phyloP scores from a whole-genome alignment of 2,329 filamentous ascomycete genomes.

The Neofusicoccum sp. region DNA sequence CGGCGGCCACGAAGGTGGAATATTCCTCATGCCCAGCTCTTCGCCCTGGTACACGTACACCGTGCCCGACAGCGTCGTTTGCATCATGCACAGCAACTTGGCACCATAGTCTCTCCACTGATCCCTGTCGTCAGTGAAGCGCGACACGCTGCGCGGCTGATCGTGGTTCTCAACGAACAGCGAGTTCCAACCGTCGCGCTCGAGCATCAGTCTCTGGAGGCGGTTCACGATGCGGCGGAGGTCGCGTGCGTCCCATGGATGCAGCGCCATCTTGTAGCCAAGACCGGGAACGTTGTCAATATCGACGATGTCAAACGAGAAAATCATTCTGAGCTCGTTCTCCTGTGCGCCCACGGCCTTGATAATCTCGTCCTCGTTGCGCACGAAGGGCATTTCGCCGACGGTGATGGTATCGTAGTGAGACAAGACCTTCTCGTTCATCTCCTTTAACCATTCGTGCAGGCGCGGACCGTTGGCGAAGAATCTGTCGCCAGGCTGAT shows the following conservation, averaged over 20 bases:
- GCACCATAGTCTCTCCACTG: constrained; percentile 45
- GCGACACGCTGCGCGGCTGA: constrained; percentile 50
- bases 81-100: constrained; percentile 50
- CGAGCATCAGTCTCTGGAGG: constrained; percentile 32
- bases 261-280: constrained; percentile 36
- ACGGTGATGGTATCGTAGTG: constrained; percentile 60
- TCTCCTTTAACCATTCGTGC: constrained; percentile 57
- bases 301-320: constrained; percentile 48
- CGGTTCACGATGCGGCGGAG: constrained; percentile 33
- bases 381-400: constrained; percentile 59
- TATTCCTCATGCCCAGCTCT: constrained; percentile 52
- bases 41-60: constrained; percentile 53
- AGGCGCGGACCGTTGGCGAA: constrained; percentile 59
- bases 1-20: constrained; percentile 43
- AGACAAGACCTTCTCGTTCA: constrained; percentile 52
- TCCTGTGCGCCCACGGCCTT: constrained; percentile 41
- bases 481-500: constrained; percentile 49
- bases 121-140: constrained; percentile 49
- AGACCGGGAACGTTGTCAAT: constrained; percentile 37
- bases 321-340: constrained; percentile 49
- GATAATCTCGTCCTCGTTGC: constrained; percentile 44
- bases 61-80: constrained; percentile 49
- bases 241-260: constrained; percentile 31
- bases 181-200: constrained; percentile 46
- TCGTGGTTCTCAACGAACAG: constrained; percentile 56